phyloP scores from a whole-genome alignment of 176 grass and related monocot genomes.

The Leersia perrieri region DNA sequence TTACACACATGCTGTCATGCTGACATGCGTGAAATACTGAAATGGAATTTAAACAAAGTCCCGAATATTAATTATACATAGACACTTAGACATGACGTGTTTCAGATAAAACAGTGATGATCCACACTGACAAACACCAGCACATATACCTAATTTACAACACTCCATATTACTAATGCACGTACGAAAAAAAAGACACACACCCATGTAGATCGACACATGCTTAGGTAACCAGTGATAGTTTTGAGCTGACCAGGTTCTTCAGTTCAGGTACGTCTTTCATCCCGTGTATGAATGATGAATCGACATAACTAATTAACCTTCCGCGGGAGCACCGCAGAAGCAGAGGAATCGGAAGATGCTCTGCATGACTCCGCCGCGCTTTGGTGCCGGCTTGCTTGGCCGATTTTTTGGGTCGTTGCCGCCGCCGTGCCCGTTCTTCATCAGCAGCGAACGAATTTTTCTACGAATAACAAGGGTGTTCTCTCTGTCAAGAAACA shows the following conservation, averaged over 20 bases:
- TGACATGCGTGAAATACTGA: too few relatives aligned
- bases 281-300: background rate
- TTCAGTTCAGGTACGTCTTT: background rate
- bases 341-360: conserved; percentile 20
- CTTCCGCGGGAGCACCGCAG: background rate
- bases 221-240: background rate
- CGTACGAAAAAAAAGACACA: background rate
- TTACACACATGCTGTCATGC: too few relatives aligned
- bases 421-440: background rate
- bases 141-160: background rate
- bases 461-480: background rate
- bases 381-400: background rate
- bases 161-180: background rate
- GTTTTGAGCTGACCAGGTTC: background rate
- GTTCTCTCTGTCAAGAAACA: background rate
- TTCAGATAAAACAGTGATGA: too few relatives aligned
- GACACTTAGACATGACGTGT: background rate
- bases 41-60: too few relatives aligned
- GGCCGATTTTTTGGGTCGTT: too few relatives aligned
- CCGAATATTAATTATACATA: conserved; percentile 5
- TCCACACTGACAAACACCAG: background rate
- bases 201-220: background rate
- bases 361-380: conserved; percentile 8
- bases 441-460: background rate
- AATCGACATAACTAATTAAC: background rate